These are phyloP conservation scores for Epichloe festucae DNA, from an alignment of 2,329 filamentous ascomycete genomes.

Conservation along the genomic window DNA sequence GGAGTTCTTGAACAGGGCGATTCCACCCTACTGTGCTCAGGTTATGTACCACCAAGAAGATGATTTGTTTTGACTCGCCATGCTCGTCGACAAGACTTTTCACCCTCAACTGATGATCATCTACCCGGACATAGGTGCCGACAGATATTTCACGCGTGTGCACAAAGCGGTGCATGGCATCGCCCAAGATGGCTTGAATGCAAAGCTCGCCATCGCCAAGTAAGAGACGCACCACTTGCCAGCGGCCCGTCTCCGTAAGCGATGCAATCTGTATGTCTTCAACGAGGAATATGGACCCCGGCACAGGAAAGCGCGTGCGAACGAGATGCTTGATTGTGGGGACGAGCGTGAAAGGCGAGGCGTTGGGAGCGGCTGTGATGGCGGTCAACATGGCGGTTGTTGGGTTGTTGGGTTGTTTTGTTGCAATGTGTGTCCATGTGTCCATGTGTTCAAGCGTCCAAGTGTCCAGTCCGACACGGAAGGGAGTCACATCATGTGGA, in stretches of 20 bases:
- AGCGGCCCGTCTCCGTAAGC: conserved; percentile 22
- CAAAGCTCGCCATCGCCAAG: conserved; percentile 41
- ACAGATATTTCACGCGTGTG: conserved; percentile 30
- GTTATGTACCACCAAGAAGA: conserved; percentile 33
- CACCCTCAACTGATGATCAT: conserved; percentile 25
- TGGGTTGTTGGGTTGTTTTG: too few relatives aligned
- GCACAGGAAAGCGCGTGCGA: conserved; percentile 32
- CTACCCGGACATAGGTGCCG: conserved; percentile 36
- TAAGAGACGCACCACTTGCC: conserved; percentile 33
- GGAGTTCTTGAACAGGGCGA: conserved; percentile 21
- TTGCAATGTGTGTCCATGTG: not conserved
- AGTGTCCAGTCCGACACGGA: too few relatives aligned
- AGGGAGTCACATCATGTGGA: too few relatives aligned
- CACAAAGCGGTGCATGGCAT: conserved; percentile 34
- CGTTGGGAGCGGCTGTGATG: conserved; percentile 12
- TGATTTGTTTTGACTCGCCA: conserved; percentile 16
- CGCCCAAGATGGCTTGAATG: conserved; percentile 37
- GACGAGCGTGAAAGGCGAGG: conserved; percentile 15
- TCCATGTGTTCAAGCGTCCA: too few relatives aligned
- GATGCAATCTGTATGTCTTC: conserved; percentile 28
- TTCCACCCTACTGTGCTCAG: conserved; percentile 36
- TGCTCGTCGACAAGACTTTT: conserved; percentile 6
- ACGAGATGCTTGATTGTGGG: conserved; percentile 36
- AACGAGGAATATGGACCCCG: conserved; percentile 37
- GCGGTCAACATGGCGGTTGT: conserved; percentile 6